Evolutionary conservation across 2,329 filamentous ascomycete genomes (phyloP), one percentile per base, ranked within the genome.

Genomic region (Lachnellula arida): DNA sequence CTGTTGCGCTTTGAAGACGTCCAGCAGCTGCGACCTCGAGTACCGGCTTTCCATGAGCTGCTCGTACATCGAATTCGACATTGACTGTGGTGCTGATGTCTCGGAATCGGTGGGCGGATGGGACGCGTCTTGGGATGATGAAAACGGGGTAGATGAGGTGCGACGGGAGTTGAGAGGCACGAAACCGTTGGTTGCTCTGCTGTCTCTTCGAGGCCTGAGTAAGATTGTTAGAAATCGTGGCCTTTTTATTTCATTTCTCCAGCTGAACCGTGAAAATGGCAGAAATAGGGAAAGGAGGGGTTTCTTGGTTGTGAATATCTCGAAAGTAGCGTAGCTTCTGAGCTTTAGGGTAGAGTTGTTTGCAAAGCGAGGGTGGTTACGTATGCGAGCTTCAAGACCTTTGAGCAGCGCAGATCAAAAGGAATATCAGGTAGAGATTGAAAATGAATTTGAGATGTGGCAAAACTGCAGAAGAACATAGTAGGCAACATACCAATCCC

Each of bases 401-500:
- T 15, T 9, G 19, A n/a, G 15, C 42, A 3, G 42, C 19, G 11
- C 11, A 44, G 8, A 25, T 25, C 42, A 23, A 44, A 12, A 44
- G 17, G 5, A 12, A 49, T 17, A 40, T 42, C 35, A 15, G 49
- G 19, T 15, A n/a, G n/a, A 52, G 22, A n/a, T 19, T n/a, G 35
- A 35, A 22, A 25, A 53, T 34, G 15, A 15, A 34, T 34, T 22
- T 12, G 15, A 28, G 23, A 5, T 5, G 40, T 50, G 4, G 25
- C 14, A 53, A 52, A 46, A 40, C 47, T 35, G 17, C 22, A 54
- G 54, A 59, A 54, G 47, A 42, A 61, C 2, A 2, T 32, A 32
- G 28, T 32, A 32, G 28, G 28, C 28, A 60, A 80, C 86, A 74
- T 80, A 91, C 88, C 87, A 91, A 74, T 91, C 88, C 75, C 83